Conservation (phyloP, 202 grass and related monocot species). For the Schoenoplectus tabernaemontani region DNA sequence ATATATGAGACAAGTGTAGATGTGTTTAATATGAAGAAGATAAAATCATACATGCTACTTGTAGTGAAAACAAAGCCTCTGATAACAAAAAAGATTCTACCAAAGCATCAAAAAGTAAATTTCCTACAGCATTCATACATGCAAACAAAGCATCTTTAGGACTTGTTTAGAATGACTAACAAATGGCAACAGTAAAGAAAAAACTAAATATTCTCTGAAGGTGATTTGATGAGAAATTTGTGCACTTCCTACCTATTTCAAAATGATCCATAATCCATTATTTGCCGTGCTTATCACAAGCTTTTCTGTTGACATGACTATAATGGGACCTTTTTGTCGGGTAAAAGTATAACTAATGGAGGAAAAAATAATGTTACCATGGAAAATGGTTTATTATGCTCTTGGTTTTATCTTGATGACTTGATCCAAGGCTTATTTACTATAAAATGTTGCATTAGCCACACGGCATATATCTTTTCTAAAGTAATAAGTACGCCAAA, state of each 20-base stretch:
- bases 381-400: neutral
- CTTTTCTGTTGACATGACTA: neutral
- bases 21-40: too few species aligned
- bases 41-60: neutral
- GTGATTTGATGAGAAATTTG: slow-evolving; percentile 3
- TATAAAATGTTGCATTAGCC: neutral
- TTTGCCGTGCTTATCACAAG: neutral
- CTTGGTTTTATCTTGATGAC: neutral
- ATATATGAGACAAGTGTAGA: too few species aligned
- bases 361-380: neutral
- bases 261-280: neutral
- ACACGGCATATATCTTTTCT: neutral
- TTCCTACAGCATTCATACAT: neutral
- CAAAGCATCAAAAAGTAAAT: too few species aligned
- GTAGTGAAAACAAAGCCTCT: neutral
- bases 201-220: neutral
- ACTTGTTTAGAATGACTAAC: neutral
- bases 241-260: neutral
- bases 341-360: neutral
- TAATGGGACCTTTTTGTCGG: neutral
- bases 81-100: neutral
- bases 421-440: too few species aligned
- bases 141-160: slow-evolving; percentile 1
- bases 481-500: too few species aligned
- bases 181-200: neutral